These are phyloP conservation scores for Phlebiopsis gigantea DNA, from an alignment of 768 basidiomycete genomes.

Conservation along the genomic window DNA sequence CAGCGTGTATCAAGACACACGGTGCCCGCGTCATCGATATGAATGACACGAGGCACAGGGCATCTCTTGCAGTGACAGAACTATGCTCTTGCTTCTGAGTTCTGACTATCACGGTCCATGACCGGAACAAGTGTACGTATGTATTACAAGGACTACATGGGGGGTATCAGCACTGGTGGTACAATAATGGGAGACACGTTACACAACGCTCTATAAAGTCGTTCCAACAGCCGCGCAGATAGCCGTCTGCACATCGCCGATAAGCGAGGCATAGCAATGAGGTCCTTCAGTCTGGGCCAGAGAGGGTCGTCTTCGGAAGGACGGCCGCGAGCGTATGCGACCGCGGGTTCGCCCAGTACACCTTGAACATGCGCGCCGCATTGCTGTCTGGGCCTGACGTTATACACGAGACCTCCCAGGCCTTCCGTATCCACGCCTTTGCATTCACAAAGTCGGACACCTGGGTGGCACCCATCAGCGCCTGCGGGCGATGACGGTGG, in stretches of 20 bases:
- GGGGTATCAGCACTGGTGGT: not conserved
- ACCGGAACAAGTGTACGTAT: no score
- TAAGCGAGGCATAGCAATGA: not conserved
- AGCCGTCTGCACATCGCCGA: no score
- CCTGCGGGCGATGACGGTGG: not conserved
- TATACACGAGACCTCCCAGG: constrained; percentile 13
- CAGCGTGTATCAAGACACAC: not conserved
- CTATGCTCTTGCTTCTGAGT: no score
- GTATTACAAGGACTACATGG: not conserved
- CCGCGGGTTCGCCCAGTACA: constrained; percentile 26
- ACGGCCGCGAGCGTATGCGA: constrained; percentile 20
- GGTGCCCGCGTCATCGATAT: not conserved
- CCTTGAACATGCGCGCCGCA: constrained; percentile 26
- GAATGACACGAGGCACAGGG: not conserved
- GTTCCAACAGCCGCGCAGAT: no score
- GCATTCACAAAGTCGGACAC: constrained; percentile 14
- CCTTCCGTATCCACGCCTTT: constrained; percentile 13
- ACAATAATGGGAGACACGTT: not conserved
- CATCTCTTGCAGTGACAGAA: not conserved
- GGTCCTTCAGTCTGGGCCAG: constrained; percentile 15
- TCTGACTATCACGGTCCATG: no score
- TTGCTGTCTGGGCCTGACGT: constrained; percentile 21
- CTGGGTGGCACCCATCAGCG: constrained; percentile 12
- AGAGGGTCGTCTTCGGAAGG: constrained; percentile 19
- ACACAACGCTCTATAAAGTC: no score